These are phyloP conservation scores for Oryza glumipatula DNA, from an alignment of 176 grass and related monocot genomes.

Conservation along the genomic window DNA sequence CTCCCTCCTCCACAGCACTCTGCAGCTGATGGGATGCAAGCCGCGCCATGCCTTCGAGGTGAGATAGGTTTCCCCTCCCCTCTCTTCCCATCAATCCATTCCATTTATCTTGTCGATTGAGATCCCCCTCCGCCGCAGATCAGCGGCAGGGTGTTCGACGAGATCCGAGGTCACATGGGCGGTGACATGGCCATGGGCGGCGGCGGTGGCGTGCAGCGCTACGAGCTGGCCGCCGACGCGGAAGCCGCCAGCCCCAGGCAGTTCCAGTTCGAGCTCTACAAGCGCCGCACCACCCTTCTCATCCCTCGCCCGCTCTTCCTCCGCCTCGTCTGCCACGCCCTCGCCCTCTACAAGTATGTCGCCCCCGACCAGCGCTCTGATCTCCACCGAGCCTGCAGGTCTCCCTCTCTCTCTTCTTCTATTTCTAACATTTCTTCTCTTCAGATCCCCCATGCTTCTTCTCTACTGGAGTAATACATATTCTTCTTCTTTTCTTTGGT, in stretches of 20 bases:
- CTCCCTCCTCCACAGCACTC: conserved; percentile 78
- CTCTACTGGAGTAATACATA: too few relatives aligned
- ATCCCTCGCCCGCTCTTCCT: conserved; percentile 72
- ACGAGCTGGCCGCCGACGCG: conserved; percentile 42
- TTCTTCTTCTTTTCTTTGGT: not conserved
- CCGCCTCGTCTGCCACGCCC: conserved; percentile 64
- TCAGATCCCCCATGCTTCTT: not conserved
- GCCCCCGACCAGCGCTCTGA: conserved; percentile 80
- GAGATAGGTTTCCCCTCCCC: conserved; percentile 47
- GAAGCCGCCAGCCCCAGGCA: conserved; percentile 45
- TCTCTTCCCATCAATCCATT: not conserved
- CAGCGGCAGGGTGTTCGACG: conserved; percentile 83
- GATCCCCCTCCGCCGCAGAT: conserved; percentile 48
- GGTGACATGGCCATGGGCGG: conserved; percentile 5
- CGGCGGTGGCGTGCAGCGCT: conserved; percentile 42
- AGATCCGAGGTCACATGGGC: conserved; percentile 48
- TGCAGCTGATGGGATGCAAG: conserved; percentile 97
- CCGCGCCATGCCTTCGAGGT: conserved; percentile 93
- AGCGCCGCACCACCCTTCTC: conserved; percentile 72
- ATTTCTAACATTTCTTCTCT: not conserved
- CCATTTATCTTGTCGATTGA: not conserved
- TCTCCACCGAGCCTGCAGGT: conserved; percentile 79
- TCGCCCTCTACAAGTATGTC: conserved; percentile 87
- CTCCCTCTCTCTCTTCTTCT: not conserved
- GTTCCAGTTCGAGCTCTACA: conserved; percentile 88